Evolutionary conservation across 495 filamentous ascomycete species (phyloP).

Genomic region (Penicillium pancosmium): DNA sequence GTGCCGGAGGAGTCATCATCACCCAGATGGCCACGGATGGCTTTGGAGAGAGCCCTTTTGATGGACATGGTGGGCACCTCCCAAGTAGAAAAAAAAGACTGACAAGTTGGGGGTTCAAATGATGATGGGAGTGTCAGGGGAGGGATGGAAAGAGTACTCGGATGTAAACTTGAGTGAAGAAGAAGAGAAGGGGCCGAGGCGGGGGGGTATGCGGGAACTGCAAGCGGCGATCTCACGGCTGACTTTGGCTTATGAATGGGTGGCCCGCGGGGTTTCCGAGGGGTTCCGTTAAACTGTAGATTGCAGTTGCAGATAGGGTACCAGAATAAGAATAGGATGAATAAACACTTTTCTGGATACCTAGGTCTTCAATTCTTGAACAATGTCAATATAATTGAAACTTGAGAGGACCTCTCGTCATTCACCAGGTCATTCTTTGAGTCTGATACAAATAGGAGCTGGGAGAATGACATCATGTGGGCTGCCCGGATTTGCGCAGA

Average conservation of each 20-base stretch:
- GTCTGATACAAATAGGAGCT: neutral
- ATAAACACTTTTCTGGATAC: too few relatives aligned
- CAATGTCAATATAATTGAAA: too few relatives aligned
- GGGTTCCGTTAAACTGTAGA: neutral
- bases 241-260: neutral
- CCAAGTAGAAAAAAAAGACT: neutral
- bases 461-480: constrained; percentile 18
- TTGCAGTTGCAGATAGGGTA: too few relatives aligned
- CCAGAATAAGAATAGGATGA: neutral
- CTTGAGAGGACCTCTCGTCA: too few relatives aligned
- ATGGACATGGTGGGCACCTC: constrained; percentile 43
- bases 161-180: neutral
- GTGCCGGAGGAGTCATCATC: constrained; percentile 31
- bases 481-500: constrained; percentile 3
- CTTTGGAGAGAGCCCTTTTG: constrained; percentile 49
- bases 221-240: constrained; percentile 10
- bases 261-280: neutral
- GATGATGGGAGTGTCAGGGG: constrained; percentile 9
- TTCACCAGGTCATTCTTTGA: too few relatives aligned
- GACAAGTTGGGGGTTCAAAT: neutral
- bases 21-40: constrained; percentile 27
- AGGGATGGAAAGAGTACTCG: neutral
- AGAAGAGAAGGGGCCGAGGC: neutral
- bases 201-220: constrained; percentile 1
- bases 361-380: too few relatives aligned